A percentile compares a stretch with the other conserved stretches of the same genome.
Conservation (phyloP, 2,329 filamentous ascomycete genomes). For the Pseudomassariella vexata region DNA sequence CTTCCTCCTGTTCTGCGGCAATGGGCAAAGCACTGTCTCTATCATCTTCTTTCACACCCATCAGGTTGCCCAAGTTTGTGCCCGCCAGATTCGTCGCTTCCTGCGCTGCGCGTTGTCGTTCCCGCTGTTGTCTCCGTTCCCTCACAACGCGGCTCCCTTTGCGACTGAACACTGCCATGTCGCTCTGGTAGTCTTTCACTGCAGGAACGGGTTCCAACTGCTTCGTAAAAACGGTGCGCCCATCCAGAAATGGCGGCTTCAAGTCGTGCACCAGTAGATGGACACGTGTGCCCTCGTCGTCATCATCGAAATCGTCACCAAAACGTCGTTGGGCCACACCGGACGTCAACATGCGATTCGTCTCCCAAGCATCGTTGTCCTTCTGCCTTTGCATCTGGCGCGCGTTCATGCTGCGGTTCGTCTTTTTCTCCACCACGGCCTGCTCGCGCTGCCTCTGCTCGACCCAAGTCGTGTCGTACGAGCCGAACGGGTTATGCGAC, state of each 20-base stretch:
- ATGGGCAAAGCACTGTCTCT: slow-evolving; percentile 83
- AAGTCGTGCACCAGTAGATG: slow-evolving; percentile 92
- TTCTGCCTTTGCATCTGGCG: slow-evolving; percentile 80
- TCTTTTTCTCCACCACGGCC: slow-evolving; percentile 74
- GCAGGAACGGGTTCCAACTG: slow-evolving; percentile 93
- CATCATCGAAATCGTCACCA: slow-evolving; percentile 77
- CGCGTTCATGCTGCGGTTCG: slow-evolving; percentile 62
- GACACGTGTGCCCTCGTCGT: slow-evolving; percentile 82
- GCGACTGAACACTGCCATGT: slow-evolving; percentile 96
- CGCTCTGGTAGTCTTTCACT: slow-evolving; percentile 87
- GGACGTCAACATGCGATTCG: slow-evolving; percentile 95
- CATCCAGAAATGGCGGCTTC: slow-evolving; percentile 89
- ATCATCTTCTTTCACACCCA: slow-evolving; percentile 90
- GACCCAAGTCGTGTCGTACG: slow-evolving; percentile 68
- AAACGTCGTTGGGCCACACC: slow-evolving; percentile 88
- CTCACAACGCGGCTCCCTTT: slow-evolving; percentile 92
- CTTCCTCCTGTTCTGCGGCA: slow-evolving; percentile 62
- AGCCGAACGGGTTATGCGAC: slow-evolving; percentile 84
- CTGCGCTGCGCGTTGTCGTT: slow-evolving; percentile 89
- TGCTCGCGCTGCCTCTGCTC: slow-evolving; percentile 64
- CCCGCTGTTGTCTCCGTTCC: slow-evolving; percentile 84
- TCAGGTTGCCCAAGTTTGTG: slow-evolving; percentile 86
- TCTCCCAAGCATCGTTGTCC: slow-evolving; percentile 97
- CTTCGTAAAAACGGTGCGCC: slow-evolving; percentile 93
- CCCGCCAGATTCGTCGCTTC: slow-evolving; percentile 91